Conservation (phyloP, 2,329 filamentous ascomycete species). For the Neurospora sp. region DNA sequence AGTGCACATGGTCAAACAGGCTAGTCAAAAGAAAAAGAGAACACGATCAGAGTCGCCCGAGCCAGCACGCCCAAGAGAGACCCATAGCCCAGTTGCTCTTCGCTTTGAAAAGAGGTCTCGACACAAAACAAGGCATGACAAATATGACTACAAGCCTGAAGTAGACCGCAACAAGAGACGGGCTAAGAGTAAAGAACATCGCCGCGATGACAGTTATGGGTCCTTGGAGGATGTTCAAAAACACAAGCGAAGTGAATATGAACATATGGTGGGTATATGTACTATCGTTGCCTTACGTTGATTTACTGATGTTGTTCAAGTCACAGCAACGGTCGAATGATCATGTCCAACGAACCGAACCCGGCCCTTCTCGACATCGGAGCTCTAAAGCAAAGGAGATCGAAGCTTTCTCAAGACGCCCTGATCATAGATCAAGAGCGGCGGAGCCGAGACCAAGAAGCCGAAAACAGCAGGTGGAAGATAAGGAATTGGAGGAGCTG, state of each 20-base stretch:
- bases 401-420: neutral
- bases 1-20: neutral
- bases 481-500: conserved; percentile 25
- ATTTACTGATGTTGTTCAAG: neutral
- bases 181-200: conserved; percentile 14
- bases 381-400: neutral
- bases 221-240: neutral
- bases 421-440: neutral
- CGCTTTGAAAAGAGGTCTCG: conserved; percentile 41
- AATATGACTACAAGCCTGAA: conserved; percentile 30
- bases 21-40: conserved; percentile 9
- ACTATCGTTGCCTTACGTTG: neutral
- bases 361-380: neutral
- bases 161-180: conserved; percentile 20
- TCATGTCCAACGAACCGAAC: neutral
- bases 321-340: neutral
- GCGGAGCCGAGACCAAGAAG: neutral
- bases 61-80: conserved; percentile 13
- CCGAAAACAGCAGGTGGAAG: conserved; percentile 19
- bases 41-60: conserved; percentile 2
- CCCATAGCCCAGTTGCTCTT: conserved; percentile 3
- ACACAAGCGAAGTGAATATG: neutral
- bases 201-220: neutral
- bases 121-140: conserved; percentile 45
- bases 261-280: neutral